A percentile compares a stretch with the other conserved stretches of the same genome.
These are phyloP conservation scores for Cystobasidium pallidum DNA, from an alignment of 1,284 basidiomycete genomes.

Conservation along the genomic window DNA sequence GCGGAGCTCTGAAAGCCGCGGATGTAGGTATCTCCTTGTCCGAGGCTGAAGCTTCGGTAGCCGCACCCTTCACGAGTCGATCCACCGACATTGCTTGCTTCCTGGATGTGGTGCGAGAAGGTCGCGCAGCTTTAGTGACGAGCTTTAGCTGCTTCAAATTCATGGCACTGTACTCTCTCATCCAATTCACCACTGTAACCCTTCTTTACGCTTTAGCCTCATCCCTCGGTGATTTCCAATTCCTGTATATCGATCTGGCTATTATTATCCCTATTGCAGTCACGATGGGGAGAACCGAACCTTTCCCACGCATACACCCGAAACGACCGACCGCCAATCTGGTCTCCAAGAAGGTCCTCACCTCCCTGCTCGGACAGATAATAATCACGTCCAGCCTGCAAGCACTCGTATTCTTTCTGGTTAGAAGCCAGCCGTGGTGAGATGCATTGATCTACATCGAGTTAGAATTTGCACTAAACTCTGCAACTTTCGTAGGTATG, in stretches of 20 bases:
- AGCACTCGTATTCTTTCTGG: constrained; percentile 86
- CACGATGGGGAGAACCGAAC: constrained; percentile 92
- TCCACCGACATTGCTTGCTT: constrained; percentile 96
- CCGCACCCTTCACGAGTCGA: constrained; percentile 93
- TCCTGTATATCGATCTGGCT: constrained; percentile 96
- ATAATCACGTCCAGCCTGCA: constrained; percentile 82
- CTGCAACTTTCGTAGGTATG: constrained; percentile 56
- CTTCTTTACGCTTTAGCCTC: constrained; percentile 95
- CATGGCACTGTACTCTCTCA: constrained; percentile 89
- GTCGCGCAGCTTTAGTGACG: constrained; percentile 91
- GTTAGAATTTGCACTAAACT: not conserved
- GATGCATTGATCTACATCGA: constrained; percentile 46
- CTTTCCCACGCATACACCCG: constrained; percentile 80
- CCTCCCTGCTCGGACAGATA: constrained; percentile 92
- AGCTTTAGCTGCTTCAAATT: constrained; percentile 99
- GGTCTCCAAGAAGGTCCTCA: constrained; percentile 92
- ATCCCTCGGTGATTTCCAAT: constrained; percentile 95
- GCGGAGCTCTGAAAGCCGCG: constrained; percentile 95
- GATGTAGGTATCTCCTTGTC: constrained; percentile 96
- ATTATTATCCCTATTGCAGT: constrained; percentile 97
- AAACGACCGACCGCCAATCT: constrained; percentile 95
- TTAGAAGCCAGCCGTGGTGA: constrained; percentile 79
- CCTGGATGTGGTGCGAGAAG: constrained; percentile 92
- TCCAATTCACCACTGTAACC: constrained; percentile 81
- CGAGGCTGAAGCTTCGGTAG: constrained; percentile 98